Base-by-base conservation (phyloP, 108 stramenopile genomes). In the Nitzschia putrida region DNA sequence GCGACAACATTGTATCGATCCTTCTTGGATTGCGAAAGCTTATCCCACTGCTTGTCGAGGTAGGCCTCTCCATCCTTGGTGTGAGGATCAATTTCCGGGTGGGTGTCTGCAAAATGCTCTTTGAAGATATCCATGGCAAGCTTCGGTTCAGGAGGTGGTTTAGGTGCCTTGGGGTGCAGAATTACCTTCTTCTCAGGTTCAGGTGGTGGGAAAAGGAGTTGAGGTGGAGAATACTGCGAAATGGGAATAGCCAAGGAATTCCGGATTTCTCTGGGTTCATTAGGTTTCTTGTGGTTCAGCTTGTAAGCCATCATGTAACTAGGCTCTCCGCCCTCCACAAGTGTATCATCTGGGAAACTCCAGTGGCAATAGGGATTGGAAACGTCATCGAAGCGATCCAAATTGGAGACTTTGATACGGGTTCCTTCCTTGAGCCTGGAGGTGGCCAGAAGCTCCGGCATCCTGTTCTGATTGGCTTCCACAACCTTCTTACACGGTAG, bases 301-400 rank as follows among this genome's bases (percentile, higher is more conserved):
- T 84, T 84, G 64, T 77, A 66, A 7, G 84, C 90, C 94, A 95
- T 91, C 94, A 95, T 92, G 66, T 95, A 95, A 59, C 85, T 87
- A 7, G 89, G 87, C 55, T 90, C 91, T n/a, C 80, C 70, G 22
- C 68, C 64, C 29, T 95, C 91, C 13, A 85, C 73, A 51, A 66
- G 25, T 11, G 85, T 74, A 26, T 83, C 83, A 61, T 95, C 94
- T 10, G 94, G 94, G 71, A 95, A 95, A 9, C 88, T 87, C 94
- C 94, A 95, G 55, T 95, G 94, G 53, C 85, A 80, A 54, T 94
- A 94, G 0, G 89, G 88, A 38, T 84, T 70, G 53, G 76, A 79
- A 8, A 80, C 72, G 29, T 77, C 72, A 11, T 87, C 88, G 14
- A 74, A 70, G 9, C 79, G 63, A 53, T 90, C 78, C 38, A 93